phyloP scores from a whole-genome alignment of 2,329 filamentous ascomycete species.

The Fusarium azukiicola region DNA sequence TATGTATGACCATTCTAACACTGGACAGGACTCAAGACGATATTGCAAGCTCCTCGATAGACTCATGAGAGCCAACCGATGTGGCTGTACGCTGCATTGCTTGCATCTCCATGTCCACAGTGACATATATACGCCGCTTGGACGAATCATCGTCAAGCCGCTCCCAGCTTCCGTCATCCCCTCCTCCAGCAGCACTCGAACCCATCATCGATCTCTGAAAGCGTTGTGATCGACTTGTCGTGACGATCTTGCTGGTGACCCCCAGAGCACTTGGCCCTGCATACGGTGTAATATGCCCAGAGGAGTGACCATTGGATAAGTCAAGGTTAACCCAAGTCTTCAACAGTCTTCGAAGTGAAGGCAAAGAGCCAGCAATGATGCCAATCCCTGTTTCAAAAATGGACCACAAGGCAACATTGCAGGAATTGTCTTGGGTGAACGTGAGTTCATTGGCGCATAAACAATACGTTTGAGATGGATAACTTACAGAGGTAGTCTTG shows the following conservation, averaged over 20 bases:
- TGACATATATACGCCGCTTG: conserved; percentile 20
- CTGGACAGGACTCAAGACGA: neutral
- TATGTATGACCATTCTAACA: neutral
- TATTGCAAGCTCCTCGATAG: neutral
- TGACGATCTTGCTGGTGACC: conserved; percentile 13
- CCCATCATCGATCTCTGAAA: neutral
- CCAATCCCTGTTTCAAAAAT: neutral
- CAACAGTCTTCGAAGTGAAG: neutral
- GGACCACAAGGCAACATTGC: neutral
- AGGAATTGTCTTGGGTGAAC: neutral
- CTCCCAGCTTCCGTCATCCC: conserved; percentile 17
- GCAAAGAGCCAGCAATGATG: neutral
- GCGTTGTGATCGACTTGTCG: neutral
- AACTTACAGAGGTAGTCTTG: conserved; percentile 2
- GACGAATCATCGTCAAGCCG: conserved; percentile 22
- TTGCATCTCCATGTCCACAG: conserved; percentile 29
- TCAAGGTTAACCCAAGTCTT: conserved; percentile 4
- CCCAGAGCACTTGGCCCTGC: conserved; percentile 4
- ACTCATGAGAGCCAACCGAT: conserved; percentile 8
- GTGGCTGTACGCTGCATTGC: conserved; percentile 5
- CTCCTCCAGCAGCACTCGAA: neutral
- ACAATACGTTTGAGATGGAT: neutral
- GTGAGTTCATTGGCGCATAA: neutral
- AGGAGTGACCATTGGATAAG: neutral
- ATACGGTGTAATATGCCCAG: neutral